A percentile compares a stretch with the other conserved stretches of the same genome.
Evolutionary conservation across 768 basidiomycete genomes (phyloP).

Genomic region (Paxillus rubicundulus): DNA sequence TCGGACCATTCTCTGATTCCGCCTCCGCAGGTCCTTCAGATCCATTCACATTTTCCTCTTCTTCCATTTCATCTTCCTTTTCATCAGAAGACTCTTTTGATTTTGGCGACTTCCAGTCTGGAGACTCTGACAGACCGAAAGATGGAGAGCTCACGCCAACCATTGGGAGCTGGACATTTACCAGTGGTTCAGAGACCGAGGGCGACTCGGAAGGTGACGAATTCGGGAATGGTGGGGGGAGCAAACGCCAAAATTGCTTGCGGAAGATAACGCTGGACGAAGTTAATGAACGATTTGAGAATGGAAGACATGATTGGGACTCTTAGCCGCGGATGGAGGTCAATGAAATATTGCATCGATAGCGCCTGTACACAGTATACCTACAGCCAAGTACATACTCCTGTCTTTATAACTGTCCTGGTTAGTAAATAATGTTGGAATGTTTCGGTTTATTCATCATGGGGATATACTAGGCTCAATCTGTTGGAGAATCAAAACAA

Average conservation of each 20-base stretch:
- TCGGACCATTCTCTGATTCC: slow-evolving; percentile 78
- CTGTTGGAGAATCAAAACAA: no score
- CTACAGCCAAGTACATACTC: slow-evolving; percentile 1
- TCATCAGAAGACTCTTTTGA: slow-evolving; percentile 72
- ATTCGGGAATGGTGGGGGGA: slow-evolving; percentile 19
- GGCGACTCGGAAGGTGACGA: slow-evolving; percentile 33
- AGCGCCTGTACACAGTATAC: slow-evolving; percentile 16
- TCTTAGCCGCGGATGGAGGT: slow-evolving; percentile 1
- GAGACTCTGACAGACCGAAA: slow-evolving; percentile 23
- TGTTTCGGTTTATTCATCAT: not conserved
- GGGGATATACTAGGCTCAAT: no score
- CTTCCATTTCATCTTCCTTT: slow-evolving; percentile 49
- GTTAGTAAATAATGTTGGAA: slow-evolving; percentile 12
- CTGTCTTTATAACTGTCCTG: slow-evolving; percentile 12
- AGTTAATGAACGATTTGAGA: slow-evolving; percentile 22
- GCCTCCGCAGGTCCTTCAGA: slow-evolving; percentile 47
- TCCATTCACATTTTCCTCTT: slow-evolving; percentile 49
- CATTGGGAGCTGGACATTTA: slow-evolving; percentile 67
- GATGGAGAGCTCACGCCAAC: slow-evolving; percentile 59
- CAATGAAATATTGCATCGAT: not conserved
- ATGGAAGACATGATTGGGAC: slow-evolving; percentile 16
- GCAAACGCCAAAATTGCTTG: slow-evolving; percentile 15
- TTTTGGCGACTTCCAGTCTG: slow-evolving; percentile 77
- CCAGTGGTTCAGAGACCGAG: slow-evolving; percentile 39
- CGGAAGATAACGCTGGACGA: slow-evolving; percentile 29